Evolutionary conservation across 371 early-diverging fungal genomes (phyloP), one percentile per base, ranked within the genome.

Genomic region (Mortierella sp.): DNA sequence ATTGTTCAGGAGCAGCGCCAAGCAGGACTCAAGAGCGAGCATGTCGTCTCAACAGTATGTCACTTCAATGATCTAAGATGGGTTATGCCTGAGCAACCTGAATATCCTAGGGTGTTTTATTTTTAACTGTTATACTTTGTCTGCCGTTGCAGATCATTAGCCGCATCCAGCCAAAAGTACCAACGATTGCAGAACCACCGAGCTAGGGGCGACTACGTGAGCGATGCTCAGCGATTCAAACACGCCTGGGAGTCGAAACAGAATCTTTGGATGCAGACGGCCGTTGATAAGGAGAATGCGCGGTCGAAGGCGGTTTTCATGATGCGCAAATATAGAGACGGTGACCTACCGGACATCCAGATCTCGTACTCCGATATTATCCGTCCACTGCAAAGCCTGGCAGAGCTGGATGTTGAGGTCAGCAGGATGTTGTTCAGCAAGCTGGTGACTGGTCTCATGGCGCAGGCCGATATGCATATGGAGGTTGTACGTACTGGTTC

Each of bases 281-380:
- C 52, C 2, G 48, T 43, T 0, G 59, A 70, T 32, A 64, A 82
- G 47, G 86, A 86, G 54, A 81, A 84, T 44, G 83, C 86, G 4
- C 75, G 81, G 12, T 81, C 84, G 1, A 82, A 84, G 64, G 78
- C 81, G 12, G 90, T 93, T 0, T 65, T 80, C 0, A 72, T 92
- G 51, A 82, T 79, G 39, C 83, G 94, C 17, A 82, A 82, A 27
- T 94, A 94, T 67, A 80, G 92, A 34, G 76, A 82, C 32, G 92
- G 94, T 1, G 92, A 93, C 46, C 79, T 92, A 8, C 94, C 93
- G 0, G 94, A 94, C 75, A 88, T 94, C 43, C 87, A 90, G 64
- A 92, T 94, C 53, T 66, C 72, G 6, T 58, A 86, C 48, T 82
- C 78, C 43, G 92, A 93, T 19, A 57, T 94, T 2, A 72, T 94